Percentiles rank a stretch among this genome's conserved stretches.
Evolutionary conservation across 2,329 filamentous ascomycete species (phyloP).

Genomic region (Colletotrichum sp.): DNA sequence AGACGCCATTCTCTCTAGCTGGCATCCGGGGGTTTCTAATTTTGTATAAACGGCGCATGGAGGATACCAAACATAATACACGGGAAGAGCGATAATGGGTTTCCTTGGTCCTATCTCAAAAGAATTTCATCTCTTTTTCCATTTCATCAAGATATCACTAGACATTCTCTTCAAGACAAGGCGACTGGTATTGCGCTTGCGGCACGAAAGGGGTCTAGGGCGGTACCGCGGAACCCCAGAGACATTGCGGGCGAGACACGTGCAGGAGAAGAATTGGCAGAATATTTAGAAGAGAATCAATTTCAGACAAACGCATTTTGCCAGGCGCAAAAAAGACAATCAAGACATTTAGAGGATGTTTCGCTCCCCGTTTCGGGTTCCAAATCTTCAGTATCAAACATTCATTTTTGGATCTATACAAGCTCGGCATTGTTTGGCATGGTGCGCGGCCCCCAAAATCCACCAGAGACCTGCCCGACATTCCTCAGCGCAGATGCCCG

Average conservation of each 20-base stretch:
- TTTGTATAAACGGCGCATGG: constrained; percentile 13
- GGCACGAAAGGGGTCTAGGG: background rate
- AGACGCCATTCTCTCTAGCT: background rate
- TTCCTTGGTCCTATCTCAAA: background rate
- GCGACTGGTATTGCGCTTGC: background rate
- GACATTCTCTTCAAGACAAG: background rate
- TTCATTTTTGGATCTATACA: background rate
- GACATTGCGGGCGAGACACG: background rate
- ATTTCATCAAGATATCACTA: background rate
- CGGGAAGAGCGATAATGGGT: background rate
- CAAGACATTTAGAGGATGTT: background rate
- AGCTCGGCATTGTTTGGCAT: background rate
- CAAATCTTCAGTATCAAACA: background rate
- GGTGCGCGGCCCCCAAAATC: background rate
- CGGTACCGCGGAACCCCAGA: background rate
- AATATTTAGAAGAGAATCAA: background rate
- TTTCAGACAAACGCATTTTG: background rate
- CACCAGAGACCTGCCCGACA: background rate
- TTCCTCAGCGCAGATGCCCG: background rate
- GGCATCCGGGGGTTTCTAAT: background rate
- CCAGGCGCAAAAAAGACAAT: constrained; percentile 1
- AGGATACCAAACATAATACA: constrained; percentile 4
- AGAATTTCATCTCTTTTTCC: background rate
- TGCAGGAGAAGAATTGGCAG: background rate
- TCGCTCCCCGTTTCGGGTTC: background rate